phyloP scores from a whole-genome alignment of 352 stramenopile genomes.

The Globisporangium mamillatum region DNA sequence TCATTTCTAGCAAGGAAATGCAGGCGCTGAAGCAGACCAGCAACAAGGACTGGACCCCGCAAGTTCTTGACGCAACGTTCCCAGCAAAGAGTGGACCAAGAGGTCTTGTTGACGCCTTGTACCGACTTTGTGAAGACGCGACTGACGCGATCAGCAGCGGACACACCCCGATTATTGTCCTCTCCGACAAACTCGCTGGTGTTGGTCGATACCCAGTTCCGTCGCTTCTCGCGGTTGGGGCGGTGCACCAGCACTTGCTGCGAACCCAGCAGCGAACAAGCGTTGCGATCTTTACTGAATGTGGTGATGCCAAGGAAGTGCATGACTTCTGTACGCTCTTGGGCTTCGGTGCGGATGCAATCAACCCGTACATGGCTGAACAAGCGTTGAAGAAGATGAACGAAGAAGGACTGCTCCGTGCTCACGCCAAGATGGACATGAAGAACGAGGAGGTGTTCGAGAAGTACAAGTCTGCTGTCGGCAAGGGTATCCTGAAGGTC shows the following conservation, averaged over 20 bases:
- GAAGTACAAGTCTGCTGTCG: conserved; percentile 63
- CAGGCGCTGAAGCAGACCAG: conserved; percentile 85
- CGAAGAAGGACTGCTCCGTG: conserved; percentile 83
- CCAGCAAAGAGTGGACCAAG: conserved; percentile 49
- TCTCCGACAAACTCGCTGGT: conserved; percentile 92
- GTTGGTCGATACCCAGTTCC: conserved; percentile 89
- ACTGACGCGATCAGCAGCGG: conserved; percentile 88
- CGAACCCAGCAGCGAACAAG: conserved; percentile 89
- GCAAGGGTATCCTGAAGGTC: conserved; percentile 72
- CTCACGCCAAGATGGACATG: conserved; percentile 52
- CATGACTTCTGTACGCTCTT: conserved; percentile 94
- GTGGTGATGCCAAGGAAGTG: conserved; percentile 95
- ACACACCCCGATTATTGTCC: conserved; percentile 77
- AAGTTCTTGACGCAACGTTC: conserved; percentile 67
- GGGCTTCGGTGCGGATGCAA: conserved; percentile 93
- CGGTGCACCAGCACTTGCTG: conserved; percentile 96
- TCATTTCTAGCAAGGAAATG: conserved; percentile 94
- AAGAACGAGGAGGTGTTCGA: conserved; percentile 57
- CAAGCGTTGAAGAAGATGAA: conserved; percentile 96
- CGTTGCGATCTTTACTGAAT: conserved; percentile 92
- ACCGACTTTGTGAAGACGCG: conserved; percentile 92
- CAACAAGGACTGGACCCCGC: conserved; percentile 52
- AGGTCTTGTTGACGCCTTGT: conserved; percentile 82
- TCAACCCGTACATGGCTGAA: conserved; percentile 96
- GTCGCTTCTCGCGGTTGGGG: conserved; percentile 92